These are phyloP conservation scores for Tulasnella sp. DNA, from an alignment of 768 basidiomycete species.

Conservation along the genomic window DNA sequence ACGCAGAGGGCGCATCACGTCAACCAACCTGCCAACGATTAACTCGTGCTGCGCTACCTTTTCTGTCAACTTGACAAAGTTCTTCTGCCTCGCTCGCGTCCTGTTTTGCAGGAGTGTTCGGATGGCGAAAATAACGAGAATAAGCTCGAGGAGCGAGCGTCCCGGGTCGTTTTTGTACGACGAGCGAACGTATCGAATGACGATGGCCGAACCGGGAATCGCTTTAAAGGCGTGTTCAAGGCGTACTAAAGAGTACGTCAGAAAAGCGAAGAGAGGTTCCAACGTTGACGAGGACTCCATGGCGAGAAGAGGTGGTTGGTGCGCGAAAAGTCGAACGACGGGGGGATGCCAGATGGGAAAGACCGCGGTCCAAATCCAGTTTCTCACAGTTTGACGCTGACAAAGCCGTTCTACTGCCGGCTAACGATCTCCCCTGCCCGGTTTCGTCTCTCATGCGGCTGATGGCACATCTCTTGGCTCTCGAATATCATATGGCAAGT, in stretches of 20 bases:
- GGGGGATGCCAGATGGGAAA: not conserved
- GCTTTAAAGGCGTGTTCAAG: slow-evolving; percentile 66
- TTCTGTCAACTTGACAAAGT: slow-evolving; percentile 87
- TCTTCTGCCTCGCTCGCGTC: slow-evolving; percentile 77
- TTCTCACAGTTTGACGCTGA: slow-evolving; percentile 1
- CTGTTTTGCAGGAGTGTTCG: slow-evolving; percentile 86
- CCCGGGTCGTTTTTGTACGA: slow-evolving; percentile 97
- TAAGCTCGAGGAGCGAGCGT: slow-evolving; percentile 82
- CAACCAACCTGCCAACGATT: not conserved
- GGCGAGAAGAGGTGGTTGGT: not conserved
- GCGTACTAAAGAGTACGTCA: slow-evolving; percentile 58
- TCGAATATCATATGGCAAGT: too few relatives aligned
- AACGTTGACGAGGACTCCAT: slow-evolving; percentile 37
- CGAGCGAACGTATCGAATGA: slow-evolving; percentile 87
- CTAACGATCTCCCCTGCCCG: not conserved
- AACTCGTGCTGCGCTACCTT: slow-evolving; percentile 55
- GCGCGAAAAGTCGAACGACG: not conserved
- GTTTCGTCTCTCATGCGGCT: not conserved
- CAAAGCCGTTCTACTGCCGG: not conserved
- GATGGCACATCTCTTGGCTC: too few relatives aligned
- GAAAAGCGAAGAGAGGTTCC: slow-evolving; percentile 59
- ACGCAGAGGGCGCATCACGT: not conserved
- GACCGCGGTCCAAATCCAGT: slow-evolving; percentile 10
- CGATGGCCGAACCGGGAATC: slow-evolving; percentile 75
- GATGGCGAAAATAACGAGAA: slow-evolving; percentile 83